These are phyloP conservation scores for Puccinia brachypodii DNA, from an alignment of 1,284 basidiomycete genomes.

Conservation along the genomic window DNA sequence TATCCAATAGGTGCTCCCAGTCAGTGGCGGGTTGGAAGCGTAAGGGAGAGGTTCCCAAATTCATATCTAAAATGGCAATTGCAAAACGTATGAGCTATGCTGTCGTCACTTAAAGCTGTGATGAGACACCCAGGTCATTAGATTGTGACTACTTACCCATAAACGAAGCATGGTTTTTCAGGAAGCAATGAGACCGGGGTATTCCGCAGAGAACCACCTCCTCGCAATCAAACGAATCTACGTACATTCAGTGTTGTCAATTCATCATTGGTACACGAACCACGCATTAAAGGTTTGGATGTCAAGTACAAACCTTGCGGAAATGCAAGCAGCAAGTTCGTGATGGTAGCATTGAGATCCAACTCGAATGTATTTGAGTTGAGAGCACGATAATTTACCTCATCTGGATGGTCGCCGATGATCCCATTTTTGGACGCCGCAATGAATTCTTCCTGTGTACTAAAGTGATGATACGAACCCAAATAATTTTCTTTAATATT, in stretches of 20 bases:
- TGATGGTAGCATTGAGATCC: conserved; percentile 13
- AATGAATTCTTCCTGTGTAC: conserved; percentile 53
- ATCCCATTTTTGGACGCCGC: conserved; percentile 13
- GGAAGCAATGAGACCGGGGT: background rate
- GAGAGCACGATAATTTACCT: background rate
- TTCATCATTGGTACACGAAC: background rate
- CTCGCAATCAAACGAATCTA: conserved; percentile 32
- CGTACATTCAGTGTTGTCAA: background rate
- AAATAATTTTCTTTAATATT: conserved; percentile 86
- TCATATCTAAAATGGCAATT: conserved; percentile 5
- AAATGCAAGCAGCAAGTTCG: conserved; percentile 27
- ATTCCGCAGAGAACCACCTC: conserved; percentile 22
- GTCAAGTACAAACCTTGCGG: conserved; percentile 9
- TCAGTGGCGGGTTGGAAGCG: conserved; percentile 17
- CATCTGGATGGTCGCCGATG: conserved; percentile 7
- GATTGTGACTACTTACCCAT: conserved; percentile 7
- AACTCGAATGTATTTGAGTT: conserved; percentile 28
- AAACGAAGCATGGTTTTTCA: conserved; percentile 29
- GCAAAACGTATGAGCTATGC: background rate
- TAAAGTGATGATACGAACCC: conserved; percentile 85
- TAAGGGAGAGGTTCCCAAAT: conserved; percentile 8
- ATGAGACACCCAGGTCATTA: background rate
- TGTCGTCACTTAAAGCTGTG: background rate
- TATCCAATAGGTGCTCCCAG: conserved; percentile 20
- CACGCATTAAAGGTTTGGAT: background rate